Evolutionary conservation across 495 filamentous ascomycete species (phyloP).

Genomic region (Xylaria castorea): DNA sequence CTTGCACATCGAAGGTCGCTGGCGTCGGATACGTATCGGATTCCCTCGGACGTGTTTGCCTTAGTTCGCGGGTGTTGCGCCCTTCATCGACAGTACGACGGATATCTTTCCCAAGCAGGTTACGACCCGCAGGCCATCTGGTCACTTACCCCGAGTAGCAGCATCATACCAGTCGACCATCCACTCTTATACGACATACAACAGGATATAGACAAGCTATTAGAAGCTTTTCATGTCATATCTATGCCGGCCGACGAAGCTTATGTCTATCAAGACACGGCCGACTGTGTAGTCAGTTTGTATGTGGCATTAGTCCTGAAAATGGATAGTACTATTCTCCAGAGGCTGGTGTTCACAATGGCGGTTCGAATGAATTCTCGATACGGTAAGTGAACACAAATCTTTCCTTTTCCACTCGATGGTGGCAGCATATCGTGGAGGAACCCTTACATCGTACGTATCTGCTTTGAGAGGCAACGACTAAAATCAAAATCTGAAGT

Average conservation of each 20-base stretch:
- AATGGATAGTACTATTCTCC: conserved; percentile 9
- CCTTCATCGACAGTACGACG: conserved; percentile 21
- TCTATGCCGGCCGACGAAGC: conserved; percentile 20
- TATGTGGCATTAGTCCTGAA: conserved; percentile 3
- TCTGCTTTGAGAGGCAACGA: neutral
- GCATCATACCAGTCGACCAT: neutral
- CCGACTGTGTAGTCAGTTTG: conserved; percentile 15
- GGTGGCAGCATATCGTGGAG: neutral
- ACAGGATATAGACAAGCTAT: conserved; percentile 20
- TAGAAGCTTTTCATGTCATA: conserved; percentile 16
- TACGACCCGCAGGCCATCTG: conserved; percentile 21
- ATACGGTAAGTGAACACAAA: conserved; percentile 17
- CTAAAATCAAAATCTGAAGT: conserved; percentile 17
- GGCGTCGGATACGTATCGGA: conserved; percentile 20
- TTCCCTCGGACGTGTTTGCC: conserved; percentile 24
- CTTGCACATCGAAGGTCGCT: conserved; percentile 13
- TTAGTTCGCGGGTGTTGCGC: conserved; percentile 25
- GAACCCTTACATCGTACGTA: neutral
- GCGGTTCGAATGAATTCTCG: conserved; percentile 21
- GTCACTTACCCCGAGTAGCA: conserved; percentile 5
- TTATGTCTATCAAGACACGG: conserved; percentile 13
- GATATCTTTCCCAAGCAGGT: conserved; percentile 16
- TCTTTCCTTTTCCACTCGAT: neutral
- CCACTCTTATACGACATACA: conserved; percentile 12
- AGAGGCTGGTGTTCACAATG: conserved; percentile 27